A percentile compares a stretch with the other conserved stretches of the same genome.
Conservation (phyloP, 2,329 filamentous ascomycete species). For the Rhinocladiella mackenziei region DNA sequence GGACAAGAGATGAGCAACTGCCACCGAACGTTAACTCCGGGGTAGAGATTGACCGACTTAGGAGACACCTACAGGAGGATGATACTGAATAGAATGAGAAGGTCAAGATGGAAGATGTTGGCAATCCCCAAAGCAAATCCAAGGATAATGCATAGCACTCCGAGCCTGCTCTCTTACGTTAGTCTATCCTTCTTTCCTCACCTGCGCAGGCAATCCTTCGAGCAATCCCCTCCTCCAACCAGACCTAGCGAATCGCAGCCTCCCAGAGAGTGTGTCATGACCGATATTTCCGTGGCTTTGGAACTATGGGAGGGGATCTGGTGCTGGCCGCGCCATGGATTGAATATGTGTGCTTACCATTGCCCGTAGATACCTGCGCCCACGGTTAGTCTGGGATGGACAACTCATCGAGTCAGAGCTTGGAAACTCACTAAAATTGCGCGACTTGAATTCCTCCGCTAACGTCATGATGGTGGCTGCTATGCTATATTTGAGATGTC, state of each 20-base stretch:
- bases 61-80: conserved; percentile 51
- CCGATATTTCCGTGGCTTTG: no score
- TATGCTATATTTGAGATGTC: not conserved
- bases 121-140: conserved; percentile 65
- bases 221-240: no score
- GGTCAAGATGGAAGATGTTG: conserved; percentile 61
- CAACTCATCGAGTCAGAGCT: not conserved
- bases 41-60: not conserved
- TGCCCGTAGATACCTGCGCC: conserved; percentile 62
- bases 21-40: conserved; percentile 3
- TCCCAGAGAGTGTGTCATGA: no score
- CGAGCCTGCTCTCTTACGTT: conserved; percentile 35
- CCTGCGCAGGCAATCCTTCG: no score
- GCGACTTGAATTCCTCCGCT: conserved; percentile 59
- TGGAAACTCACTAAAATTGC: conserved; percentile 60
- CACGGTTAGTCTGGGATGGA: conserved; percentile 6
- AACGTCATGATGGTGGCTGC: conserved; percentile 50
- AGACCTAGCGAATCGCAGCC: no score
- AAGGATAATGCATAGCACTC: conserved; percentile 59
- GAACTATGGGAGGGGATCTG: not conserved
- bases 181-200: no score
- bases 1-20: conserved; percentile 66
- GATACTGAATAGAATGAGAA: conserved; percentile 59
- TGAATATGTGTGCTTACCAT: conserved; percentile 51
- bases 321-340: conserved; percentile 24